Evolutionary conservation across 1,139 yeast species (phyloP).

Genomic region (Pichia sp.): DNA sequence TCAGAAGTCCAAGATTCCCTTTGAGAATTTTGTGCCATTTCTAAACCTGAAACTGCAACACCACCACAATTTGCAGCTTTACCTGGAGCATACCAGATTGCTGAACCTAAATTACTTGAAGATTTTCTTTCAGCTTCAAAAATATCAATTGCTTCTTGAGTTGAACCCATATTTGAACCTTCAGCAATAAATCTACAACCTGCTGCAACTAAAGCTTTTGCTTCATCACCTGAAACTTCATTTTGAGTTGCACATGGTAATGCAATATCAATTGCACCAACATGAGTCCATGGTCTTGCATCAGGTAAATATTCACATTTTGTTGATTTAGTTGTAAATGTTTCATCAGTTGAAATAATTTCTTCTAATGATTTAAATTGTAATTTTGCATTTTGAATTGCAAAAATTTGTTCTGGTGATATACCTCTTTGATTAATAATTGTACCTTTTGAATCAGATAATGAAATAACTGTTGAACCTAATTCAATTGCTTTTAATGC

Average conservation of each 20-base stretch:
- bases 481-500: slow-evolving; percentile 95
- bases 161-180: slow-evolving; percentile 99
- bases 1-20: slow-evolving; percentile 83
- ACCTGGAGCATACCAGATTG: slow-evolving; percentile 98
- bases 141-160: slow-evolving; percentile 91
- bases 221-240: slow-evolving; percentile 96
- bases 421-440: slow-evolving; percentile 74
- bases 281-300: slow-evolving; percentile 94
- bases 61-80: slow-evolving; percentile 99
- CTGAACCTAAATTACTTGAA: slow-evolving; percentile 35
- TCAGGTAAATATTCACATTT: slow-evolving; percentile 78
- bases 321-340: slow-evolving; percentile 43
- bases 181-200: slow-evolving; percentile 94
- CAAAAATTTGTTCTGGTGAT: slow-evolving; percentile 70
- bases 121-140: slow-evolving; percentile 80
- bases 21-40: slow-evolving; percentile 99
- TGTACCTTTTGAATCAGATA: slow-evolving; percentile 92
- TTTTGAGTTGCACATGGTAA: slow-evolving; percentile 98
- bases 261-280: slow-evolving; percentile 90
- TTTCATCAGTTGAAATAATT: slow-evolving; percentile 53
- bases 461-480: slow-evolving; percentile 90
- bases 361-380: slow-evolving; percentile 71
- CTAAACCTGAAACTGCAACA: slow-evolving; percentile 97
- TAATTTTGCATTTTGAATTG: slow-evolving; percentile 75
- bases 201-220: slow-evolving; percentile 84